These are phyloP conservation scores for Suillus fuscotomentosus DNA, from an alignment of 768 basidiomycete genomes.

Conservation along the genomic window DNA sequence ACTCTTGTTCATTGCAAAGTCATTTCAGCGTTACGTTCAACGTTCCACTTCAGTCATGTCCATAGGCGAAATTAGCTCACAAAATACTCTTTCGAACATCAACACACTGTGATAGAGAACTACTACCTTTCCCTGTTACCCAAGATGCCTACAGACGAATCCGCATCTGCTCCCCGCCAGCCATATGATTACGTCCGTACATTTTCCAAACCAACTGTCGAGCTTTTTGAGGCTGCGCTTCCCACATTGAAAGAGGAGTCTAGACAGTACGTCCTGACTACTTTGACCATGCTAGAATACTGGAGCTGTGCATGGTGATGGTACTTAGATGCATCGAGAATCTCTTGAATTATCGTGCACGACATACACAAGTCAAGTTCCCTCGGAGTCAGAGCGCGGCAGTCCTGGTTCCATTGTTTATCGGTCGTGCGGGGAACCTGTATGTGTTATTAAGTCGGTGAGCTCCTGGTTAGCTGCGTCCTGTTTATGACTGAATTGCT, in stretches of 20 bases:
- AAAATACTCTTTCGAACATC: background rate
- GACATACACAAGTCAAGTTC: conserved; percentile 32
- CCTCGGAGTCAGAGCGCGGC: conserved; percentile 67
- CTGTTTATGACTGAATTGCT: background rate
- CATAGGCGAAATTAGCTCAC: background rate
- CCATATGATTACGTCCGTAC: conserved; percentile 17
- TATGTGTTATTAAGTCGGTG: conserved; percentile 85
- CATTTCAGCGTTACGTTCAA: no score
- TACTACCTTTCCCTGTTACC: background rate
- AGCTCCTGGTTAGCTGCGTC: conserved; percentile 27
- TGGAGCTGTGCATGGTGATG: background rate
- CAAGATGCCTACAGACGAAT: conserved; percentile 13
- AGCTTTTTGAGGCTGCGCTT: conserved; percentile 13
- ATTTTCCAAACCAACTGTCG: conserved; percentile 15
- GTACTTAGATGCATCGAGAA: conserved; percentile 23
- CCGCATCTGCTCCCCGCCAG: background rate
- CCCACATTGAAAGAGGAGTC: conserved; percentile 19
- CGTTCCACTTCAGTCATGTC: no score
- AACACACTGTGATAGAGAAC: background rate
- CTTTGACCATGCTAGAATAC: background rate
- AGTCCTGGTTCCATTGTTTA: conserved; percentile 82
- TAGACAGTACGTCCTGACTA: conserved; percentile 13
- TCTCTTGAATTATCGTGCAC: conserved; percentile 25
- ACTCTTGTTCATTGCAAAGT: no score
- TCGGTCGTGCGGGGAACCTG: conserved; percentile 79